Evolutionary conservation across 352 stramenopile species (phyloP).

Genomic region (Aphanomyces invadans): DNA sequence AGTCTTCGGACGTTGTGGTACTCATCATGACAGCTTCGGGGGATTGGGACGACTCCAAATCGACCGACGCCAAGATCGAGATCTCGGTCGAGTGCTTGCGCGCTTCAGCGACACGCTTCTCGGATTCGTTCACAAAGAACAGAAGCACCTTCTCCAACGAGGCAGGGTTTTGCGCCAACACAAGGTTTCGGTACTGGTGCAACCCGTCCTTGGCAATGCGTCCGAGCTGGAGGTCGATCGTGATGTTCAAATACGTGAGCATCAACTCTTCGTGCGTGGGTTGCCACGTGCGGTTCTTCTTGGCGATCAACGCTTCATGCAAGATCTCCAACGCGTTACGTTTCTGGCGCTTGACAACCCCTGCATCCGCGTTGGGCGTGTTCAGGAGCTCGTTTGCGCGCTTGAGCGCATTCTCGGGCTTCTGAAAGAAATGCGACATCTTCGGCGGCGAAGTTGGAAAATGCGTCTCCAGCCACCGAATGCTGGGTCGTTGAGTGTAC

Average conservation of each 20-base stretch:
- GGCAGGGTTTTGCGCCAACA: constrained; percentile 90
- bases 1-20: constrained; percentile 93
- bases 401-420: constrained; percentile 89
- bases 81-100: constrained; percentile 82
- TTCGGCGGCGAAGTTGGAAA: background rate
- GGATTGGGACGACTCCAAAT: constrained; percentile 88
- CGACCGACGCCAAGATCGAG: constrained; percentile 76
- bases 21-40: constrained; percentile 95
- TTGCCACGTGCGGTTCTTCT: constrained; percentile 95
- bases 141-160: constrained; percentile 93
- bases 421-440: constrained; percentile 85
- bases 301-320: constrained; percentile 92
- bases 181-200: constrained; percentile 96
- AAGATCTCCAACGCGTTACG: constrained; percentile 76
- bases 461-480: background rate
- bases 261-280: constrained; percentile 97
- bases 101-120: constrained; percentile 80
- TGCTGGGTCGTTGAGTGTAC: no score
- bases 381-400: constrained; percentile 80
- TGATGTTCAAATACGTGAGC: constrained; percentile 94
- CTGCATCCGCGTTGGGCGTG: constrained; percentile 62
- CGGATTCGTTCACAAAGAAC: constrained; percentile 86
- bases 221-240: constrained; percentile 89
- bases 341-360: constrained; percentile 71
- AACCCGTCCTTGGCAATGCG: constrained; percentile 96